phyloP scores from a whole-genome alignment of 2,329 filamentous ascomycete genomes.

The Orbilia blumenaviensis region DNA sequence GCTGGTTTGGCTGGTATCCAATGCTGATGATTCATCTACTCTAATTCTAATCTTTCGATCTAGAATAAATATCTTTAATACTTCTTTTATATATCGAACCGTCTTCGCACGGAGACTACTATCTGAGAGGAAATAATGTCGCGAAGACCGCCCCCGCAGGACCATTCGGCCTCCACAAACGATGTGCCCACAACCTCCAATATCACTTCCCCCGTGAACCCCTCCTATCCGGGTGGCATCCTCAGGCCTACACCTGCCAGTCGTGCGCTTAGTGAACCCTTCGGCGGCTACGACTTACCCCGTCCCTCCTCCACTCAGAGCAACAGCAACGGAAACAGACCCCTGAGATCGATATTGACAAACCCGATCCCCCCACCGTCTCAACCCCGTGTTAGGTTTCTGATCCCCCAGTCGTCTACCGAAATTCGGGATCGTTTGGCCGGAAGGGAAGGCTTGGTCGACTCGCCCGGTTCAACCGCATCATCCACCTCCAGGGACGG shows the following conservation, averaged over 20 bases:
- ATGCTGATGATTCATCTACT: too few species aligned
- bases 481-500: constrained; percentile 25
- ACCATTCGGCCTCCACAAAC: constrained; percentile 41
- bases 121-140: too few species aligned
- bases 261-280: constrained; percentile 43
- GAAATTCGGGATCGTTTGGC: constrained; percentile 48
- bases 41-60: too few species aligned
- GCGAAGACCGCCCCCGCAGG: constrained; percentile 36
- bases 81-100: constrained; percentile 1
- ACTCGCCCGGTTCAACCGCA: constrained; percentile 46
- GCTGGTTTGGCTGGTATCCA: constrained; percentile 13
- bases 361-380: constrained; percentile 47
- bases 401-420: constrained; percentile 46
- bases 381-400: constrained; percentile 42
- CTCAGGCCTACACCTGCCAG: constrained; percentile 27
- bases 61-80: constrained; percentile 12
- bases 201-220: background rate
- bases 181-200: constrained; percentile 47
- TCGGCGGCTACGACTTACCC: constrained; percentile 44
- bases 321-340: constrained; percentile 18
- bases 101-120: background rate
- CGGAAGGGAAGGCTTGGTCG: constrained; percentile 28
- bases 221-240: constrained; percentile 8
- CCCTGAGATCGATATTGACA: constrained; percentile 35
- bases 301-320: constrained; percentile 28